Evolutionary conservation across 2,329 filamentous ascomycete species (phyloP).

Genomic region (Fusarium sp.): DNA sequence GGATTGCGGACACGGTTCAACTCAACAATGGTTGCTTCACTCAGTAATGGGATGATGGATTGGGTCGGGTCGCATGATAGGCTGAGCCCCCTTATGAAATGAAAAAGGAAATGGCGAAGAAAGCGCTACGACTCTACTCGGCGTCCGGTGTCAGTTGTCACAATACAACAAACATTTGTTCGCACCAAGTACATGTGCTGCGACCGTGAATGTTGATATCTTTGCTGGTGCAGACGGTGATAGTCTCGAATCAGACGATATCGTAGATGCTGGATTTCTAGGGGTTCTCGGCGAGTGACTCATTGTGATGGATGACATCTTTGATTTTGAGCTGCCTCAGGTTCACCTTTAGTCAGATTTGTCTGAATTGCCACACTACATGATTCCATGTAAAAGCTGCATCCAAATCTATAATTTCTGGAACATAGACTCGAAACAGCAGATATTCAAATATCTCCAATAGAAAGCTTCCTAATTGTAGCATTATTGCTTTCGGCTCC

Average conservation of each 20-base stretch:
- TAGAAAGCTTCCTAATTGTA: conserved; percentile 2
- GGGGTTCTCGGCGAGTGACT: conserved; percentile 40
- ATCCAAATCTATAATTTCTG: not conserved
- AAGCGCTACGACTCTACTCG: conserved; percentile 54
- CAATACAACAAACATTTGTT: conserved; percentile 56
- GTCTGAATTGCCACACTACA: not conserved
- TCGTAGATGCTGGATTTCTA: conserved; percentile 21
- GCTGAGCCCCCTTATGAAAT: conserved; percentile 52
- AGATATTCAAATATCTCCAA: not conserved
- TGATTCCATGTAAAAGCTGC: not conserved
- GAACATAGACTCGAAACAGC: not conserved
- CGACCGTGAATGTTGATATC: conserved; percentile 30
- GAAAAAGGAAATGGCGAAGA: conserved; percentile 52
- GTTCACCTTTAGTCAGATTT: conserved; percentile 2
- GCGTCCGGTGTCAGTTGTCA: conserved; percentile 59
- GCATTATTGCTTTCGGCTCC: not conserved
- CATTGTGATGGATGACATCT: conserved; percentile 36
- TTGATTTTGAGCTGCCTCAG: conserved; percentile 27
- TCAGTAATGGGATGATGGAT: conserved; percentile 53
- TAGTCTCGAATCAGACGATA: not conserved
- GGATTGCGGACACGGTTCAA: conserved; percentile 49
- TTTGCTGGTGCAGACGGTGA: not conserved
- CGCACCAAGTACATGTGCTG: conserved; percentile 33
- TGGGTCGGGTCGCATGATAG: conserved; percentile 53
- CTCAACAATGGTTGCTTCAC: conserved; percentile 50